Evolutionary conservation across 176 grass and related monocot species (phyloP).

Genomic region (Zoysia japonica): DNA sequence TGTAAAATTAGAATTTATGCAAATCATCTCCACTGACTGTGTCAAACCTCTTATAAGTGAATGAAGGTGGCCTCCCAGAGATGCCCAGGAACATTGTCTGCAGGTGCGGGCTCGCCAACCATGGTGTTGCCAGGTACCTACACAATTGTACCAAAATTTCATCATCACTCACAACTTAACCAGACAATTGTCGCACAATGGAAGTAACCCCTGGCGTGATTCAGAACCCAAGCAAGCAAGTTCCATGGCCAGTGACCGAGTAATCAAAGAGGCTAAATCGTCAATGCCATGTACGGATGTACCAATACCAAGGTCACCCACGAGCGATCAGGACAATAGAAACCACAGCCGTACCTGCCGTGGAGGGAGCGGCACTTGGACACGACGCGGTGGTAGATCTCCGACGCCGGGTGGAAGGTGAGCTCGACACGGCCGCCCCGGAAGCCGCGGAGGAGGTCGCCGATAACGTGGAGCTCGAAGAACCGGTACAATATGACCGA

Average conservation of each 20-base stretch:
- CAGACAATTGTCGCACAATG: background rate
- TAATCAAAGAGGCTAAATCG: background rate
- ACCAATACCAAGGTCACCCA: background rate
- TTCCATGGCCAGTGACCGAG: background rate
- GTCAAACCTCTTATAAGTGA: conserved; percentile 77
- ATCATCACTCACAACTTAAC: conserved; percentile 14
- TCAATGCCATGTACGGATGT: background rate
- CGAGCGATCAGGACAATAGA: background rate
- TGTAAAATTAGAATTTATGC: conserved; percentile 3
- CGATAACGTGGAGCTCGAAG: conserved; percentile 77
- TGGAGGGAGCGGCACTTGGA: conserved; percentile 80
- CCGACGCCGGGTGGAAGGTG: conserved; percentile 72
- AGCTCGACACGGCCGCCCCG: conserved; percentile 69
- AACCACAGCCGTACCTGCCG: conserved; percentile 55
- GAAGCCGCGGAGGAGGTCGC: conserved; percentile 65
- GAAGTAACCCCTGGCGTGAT: background rate
- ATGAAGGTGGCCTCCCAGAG: conserved; percentile 63
- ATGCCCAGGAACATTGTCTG: conserved; percentile 89
- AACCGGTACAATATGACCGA: conserved; percentile 63
- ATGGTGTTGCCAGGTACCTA: conserved; percentile 85
- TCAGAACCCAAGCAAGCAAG: background rate
- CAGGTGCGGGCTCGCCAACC: conserved; percentile 92
- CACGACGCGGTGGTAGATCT: conserved; percentile 82
- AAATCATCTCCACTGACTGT: background rate
- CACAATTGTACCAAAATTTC: conserved; percentile 10